phyloP scores from a whole-genome alignment of 495 filamentous ascomycete species.

The Bryoglossum gracile region DNA sequence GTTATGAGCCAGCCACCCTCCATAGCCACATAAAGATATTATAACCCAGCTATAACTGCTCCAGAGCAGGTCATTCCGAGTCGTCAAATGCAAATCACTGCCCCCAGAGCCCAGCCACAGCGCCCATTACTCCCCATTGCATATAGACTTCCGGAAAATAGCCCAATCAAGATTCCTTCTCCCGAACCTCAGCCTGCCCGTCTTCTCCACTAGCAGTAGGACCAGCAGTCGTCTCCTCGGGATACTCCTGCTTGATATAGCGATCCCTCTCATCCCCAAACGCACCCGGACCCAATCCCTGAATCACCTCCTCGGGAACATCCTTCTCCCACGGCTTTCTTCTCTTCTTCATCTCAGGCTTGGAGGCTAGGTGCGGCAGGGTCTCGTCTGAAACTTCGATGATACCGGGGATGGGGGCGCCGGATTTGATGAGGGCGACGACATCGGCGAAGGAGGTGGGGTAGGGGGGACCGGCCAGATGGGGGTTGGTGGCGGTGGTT shows the following conservation, averaged over 20 bases:
- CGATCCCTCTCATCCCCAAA: conserved; percentile 24
- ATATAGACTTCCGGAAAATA: no score
- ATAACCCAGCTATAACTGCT: no score
- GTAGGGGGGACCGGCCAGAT: conserved; percentile 45
- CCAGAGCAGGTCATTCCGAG: no score
- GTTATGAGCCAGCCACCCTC: no score
- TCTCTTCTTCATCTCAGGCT: conserved; percentile 43
- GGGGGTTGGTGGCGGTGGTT: background rate
- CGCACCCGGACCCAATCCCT: conserved; percentile 9
- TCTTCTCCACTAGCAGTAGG: no score
- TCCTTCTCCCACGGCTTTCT: conserved; percentile 77
- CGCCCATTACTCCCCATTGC: no score
- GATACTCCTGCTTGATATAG: conserved; percentile 20
- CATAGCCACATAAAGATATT: no score
- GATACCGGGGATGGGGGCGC: conserved; percentile 82
- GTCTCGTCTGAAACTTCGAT: conserved; percentile 81
- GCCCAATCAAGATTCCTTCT: no score
- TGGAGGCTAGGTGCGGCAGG: conserved; percentile 55
- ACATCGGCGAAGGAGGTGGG: conserved; percentile 85
- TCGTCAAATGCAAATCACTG: no score
- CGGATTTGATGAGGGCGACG: conserved; percentile 77
- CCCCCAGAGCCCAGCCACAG: no score
- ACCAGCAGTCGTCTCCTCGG: no score
- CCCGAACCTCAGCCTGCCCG: no score
- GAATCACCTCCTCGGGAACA: conserved; percentile 20